These are phyloP conservation scores for Xylariaceae sp. DNA, from an alignment of 2,329 filamentous ascomycete genomes.

Conservation along the genomic window DNA sequence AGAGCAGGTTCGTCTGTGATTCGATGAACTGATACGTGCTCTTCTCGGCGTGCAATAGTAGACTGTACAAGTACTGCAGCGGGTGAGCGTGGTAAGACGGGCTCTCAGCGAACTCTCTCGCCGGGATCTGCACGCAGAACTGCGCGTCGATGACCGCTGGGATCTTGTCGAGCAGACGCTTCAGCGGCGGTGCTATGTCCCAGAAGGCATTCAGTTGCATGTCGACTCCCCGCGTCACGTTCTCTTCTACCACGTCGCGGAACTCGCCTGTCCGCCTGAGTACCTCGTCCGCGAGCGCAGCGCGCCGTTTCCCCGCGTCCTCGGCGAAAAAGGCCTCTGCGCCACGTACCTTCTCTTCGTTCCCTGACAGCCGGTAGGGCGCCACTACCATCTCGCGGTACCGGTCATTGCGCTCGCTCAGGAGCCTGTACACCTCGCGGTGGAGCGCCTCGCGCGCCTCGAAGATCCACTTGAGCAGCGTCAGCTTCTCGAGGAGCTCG, in stretches of 20 bases:
- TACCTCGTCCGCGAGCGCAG: conserved; percentile 65
- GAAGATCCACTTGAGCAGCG: conserved; percentile 93
- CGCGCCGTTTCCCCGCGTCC: conserved; percentile 67
- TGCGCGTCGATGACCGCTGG: conserved; percentile 39
- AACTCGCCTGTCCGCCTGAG: conserved; percentile 71
- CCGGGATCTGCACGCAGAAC: conserved; percentile 75
- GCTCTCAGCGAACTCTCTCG: conserved; percentile 77
- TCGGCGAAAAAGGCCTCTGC: conserved; percentile 77
- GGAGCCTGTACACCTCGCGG: conserved; percentile 76
- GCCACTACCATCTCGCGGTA: conserved; percentile 79
- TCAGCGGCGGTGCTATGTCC: conserved; percentile 87
- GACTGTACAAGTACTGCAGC: conserved; percentile 80
- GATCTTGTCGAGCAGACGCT: conserved; percentile 72
- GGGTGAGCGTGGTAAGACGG: conserved; percentile 74
- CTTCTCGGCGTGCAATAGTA: conserved; percentile 83
- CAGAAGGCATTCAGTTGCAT: conserved; percentile 91
- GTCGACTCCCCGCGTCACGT: conserved; percentile 82
- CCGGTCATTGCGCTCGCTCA: conserved; percentile 77
- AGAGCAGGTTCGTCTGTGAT: conserved; percentile 84
- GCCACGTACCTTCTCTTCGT: conserved; percentile 71
- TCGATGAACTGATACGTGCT: conserved; percentile 97
- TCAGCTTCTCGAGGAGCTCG: conserved; percentile 89
- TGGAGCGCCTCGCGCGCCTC: conserved; percentile 86
- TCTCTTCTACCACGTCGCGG: conserved; percentile 71
- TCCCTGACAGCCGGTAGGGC: conserved; percentile 70